phyloP scores from a whole-genome alignment of 2,329 filamentous ascomycete genomes.

The Daldinia sp. region DNA sequence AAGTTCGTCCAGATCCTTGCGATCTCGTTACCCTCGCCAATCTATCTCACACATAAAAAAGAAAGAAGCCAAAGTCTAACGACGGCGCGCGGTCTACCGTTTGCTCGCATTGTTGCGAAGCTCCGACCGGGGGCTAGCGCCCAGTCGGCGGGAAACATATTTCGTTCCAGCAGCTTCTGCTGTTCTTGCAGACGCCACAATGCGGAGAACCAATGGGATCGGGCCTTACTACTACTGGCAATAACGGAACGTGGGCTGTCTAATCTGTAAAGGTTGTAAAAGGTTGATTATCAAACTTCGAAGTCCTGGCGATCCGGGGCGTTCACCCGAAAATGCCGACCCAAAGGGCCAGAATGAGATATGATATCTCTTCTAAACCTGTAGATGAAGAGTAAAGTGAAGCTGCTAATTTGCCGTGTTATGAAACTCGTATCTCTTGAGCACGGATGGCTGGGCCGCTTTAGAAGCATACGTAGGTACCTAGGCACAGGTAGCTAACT shows the following conservation, averaged over 20 bases:
- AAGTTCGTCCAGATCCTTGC: constrained; percentile 23
- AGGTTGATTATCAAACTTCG: constrained; percentile 22
- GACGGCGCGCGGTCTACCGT: constrained; percentile 14
- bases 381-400: constrained; percentile 7
- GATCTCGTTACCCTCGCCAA: constrained; percentile 40
- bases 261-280: constrained; percentile 19
- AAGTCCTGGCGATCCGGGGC: constrained; percentile 39
- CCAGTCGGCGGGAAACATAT: constrained; percentile 16
- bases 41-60: constrained; percentile 39
- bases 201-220: constrained; percentile 34
- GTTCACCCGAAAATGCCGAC: constrained; percentile 43
- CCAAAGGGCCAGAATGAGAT: constrained; percentile 23
- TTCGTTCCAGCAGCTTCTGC: constrained; percentile 13
- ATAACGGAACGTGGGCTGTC: constrained; percentile 20
- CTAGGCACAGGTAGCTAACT: no score
- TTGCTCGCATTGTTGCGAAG: constrained; percentile 7
- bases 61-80: not conserved
- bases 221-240: constrained; percentile 25
- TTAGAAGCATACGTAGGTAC: not conserved
- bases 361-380: constrained; percentile 18
- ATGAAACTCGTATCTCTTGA: not conserved
- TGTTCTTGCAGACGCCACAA: constrained; percentile 38
- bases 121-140: constrained; percentile 15
- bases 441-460: not conserved
- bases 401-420: constrained; percentile 4